These are phyloP conservation scores for Alternaria sp. DNA, from an alignment of 2,329 filamentous ascomycete genomes.

Conservation along the genomic window DNA sequence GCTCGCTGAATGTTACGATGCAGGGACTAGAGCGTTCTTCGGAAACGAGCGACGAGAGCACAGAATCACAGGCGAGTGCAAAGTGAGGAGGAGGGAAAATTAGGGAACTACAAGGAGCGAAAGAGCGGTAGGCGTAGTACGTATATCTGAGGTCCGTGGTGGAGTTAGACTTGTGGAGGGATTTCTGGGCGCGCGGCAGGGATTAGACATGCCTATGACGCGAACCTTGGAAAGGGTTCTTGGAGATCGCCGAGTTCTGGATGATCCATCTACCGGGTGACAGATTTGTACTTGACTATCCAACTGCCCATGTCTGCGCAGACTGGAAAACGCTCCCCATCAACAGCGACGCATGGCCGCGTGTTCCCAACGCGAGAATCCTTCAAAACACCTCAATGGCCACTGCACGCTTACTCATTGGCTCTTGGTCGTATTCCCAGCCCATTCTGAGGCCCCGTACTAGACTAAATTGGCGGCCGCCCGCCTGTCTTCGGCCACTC, in stretches of 20 bases:
- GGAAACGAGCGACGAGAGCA: conserved; percentile 37
- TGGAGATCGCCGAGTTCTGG: conserved; percentile 10
- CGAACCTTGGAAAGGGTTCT: conserved; percentile 13
- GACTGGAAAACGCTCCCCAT: background rate
- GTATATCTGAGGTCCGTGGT: conserved; percentile 22
- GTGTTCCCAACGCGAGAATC: conserved; percentile 13
- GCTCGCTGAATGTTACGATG: conserved; percentile 28
- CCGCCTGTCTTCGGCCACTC: conserved; percentile 23
- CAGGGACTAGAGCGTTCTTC: conserved; percentile 8
- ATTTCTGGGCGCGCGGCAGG: conserved; percentile 24
- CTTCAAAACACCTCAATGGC: conserved; percentile 21
- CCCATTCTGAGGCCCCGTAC: conserved; percentile 23
- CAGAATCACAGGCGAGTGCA: conserved; percentile 15
- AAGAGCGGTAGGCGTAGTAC: conserved; percentile 22
- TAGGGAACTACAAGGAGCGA: conserved; percentile 9
- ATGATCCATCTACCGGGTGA: conserved; percentile 5
- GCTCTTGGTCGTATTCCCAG: conserved; percentile 24
- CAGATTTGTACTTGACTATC: background rate
- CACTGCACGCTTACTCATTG: conserved; percentile 28
- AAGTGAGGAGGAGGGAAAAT: background rate
- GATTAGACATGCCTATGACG: conserved; percentile 22
- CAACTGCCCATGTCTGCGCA: background rate
- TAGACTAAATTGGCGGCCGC: conserved; percentile 30
- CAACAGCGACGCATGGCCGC: conserved; percentile 1
- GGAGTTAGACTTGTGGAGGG: conserved; percentile 23